Conservation (phyloP, 2,329 filamentous ascomycete species). For the Pestalotiopsis sp. region DNA sequence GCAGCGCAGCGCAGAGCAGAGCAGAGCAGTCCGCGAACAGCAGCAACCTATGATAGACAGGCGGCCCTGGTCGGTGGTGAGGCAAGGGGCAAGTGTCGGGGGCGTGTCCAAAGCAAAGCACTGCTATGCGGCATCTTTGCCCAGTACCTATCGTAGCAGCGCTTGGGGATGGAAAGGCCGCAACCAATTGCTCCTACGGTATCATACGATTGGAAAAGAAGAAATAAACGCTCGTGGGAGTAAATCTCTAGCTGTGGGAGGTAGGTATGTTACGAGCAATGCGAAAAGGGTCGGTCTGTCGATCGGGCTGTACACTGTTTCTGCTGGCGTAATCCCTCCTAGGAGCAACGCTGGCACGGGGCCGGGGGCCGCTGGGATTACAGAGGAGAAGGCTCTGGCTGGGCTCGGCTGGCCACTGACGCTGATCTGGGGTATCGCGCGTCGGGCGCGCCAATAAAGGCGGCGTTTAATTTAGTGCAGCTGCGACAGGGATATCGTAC, state of each 20-base stretch:
- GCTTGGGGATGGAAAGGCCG: not conserved
- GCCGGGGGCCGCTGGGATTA: not conserved
- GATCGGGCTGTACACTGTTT: not conserved
- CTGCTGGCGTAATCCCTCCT: not conserved
- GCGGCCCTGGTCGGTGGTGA: not conserved
- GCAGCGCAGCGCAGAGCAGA: not conserved
- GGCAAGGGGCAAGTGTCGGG: constrained; percentile 9
- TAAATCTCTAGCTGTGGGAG: not conserved
- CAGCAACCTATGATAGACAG: not conserved
- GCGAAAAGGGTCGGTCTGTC: constrained; percentile 1
- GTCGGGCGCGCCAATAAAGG: not conserved
- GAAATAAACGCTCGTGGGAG: too few relatives aligned
- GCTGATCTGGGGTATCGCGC: constrained; percentile 14
- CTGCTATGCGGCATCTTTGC: constrained; percentile 17
- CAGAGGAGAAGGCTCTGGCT: not conserved
- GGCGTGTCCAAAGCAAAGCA: constrained; percentile 14
- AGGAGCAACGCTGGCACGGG: not conserved
- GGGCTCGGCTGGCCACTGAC: not conserved
- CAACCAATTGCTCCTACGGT: not conserved
- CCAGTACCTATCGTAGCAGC: not conserved
- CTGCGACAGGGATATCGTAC: not conserved
- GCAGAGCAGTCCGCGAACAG: not conserved
- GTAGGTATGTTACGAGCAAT: not conserved
- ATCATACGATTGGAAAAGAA: too few relatives aligned
- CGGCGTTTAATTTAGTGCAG: not conserved